Base-by-base conservation (phyloP, 345 rosid species). In the Clausena lansium region DNA sequence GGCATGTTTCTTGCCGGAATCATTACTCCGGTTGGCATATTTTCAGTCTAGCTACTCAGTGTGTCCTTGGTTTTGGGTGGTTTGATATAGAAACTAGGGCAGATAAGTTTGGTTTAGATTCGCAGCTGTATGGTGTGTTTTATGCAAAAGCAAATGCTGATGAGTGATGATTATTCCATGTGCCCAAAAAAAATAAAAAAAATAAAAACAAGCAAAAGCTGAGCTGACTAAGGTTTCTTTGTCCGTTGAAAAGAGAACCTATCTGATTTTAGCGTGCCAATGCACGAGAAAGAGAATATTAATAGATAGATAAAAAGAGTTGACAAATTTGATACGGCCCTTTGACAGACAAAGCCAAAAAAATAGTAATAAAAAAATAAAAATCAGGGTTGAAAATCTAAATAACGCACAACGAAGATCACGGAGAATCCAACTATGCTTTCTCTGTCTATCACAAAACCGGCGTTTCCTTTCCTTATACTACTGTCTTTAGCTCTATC, bases 1-100 rank as follows among this genome's bases (percentile, higher is more conserved):
- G 92, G 81, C 89, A 83, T 82, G 79, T 87, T 85, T 86, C 89
- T 88, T 1, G 86, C 86, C 77, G 92, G 92, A 84, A 88, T 85
- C 91, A 87, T 84, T 28, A 82, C 79, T 70, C 92, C 93, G 77
- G 90, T 89, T 47, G 87, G 86, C 92, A 91, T 87, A 76, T 77
- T 81, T 82, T 79, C 67, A 66, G 28, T 50, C n/a, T 10, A 28
- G 61, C 2, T n/a, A 45, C 59, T 41, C 22, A 22, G 71, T 33
- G 47, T 3, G 45, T 24, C 25, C 35, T 35, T 30, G 63, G 50
- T 47, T 50, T 75, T 55, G 45, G 71, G 69, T 14, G 15, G 38
- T 10, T 64, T 75, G 14, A 50, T 50, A 75, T 47, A 64, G 71
- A n/a, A 52, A 75, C 22, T 64, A n/a, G 32, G 13, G 47, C n/a